Conservation (phyloP, 2,329 filamentous ascomycete species). For the Xylaria sp. region DNA sequence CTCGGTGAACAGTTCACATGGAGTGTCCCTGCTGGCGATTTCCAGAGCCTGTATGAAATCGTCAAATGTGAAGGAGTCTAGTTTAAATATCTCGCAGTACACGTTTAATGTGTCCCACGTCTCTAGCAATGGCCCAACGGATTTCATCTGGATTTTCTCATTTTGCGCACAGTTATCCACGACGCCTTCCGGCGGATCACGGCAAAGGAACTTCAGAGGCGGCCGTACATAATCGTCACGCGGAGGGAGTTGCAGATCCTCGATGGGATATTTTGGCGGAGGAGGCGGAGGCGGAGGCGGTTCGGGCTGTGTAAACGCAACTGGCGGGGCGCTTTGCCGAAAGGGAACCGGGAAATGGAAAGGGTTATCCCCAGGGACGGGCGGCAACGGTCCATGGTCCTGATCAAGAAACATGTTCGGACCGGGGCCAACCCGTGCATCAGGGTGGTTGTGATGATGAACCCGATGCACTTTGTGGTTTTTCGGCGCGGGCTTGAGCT, state of each 20-base stretch:
- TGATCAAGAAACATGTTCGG: conserved; percentile 50
- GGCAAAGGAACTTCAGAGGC: conserved; percentile 78
- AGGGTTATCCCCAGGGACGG: conserved; percentile 57
- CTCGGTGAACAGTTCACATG: conserved; percentile 88
- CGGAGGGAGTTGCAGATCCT: conserved; percentile 85
- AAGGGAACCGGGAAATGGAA: conserved; percentile 58
- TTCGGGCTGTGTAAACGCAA: conserved; percentile 54
- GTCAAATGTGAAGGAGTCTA: conserved; percentile 98
- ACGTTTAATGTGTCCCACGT: conserved; percentile 98
- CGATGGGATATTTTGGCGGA: conserved; percentile 91
- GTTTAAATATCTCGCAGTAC: conserved; percentile 92
- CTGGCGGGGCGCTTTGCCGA: conserved; percentile 56
- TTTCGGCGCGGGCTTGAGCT: conserved; percentile 79
- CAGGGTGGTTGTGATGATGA: conserved; percentile 54
- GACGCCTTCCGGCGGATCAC: conserved; percentile 65
- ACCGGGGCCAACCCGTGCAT: conserved; percentile 52
- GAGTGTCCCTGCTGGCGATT: conserved; percentile 75
- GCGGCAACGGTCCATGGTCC: conserved; percentile 53
- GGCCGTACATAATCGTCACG: conserved; percentile 75
- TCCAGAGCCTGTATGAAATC: conserved; percentile 91
- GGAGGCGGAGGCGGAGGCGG: conserved; percentile 72
- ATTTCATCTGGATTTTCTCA: conserved; percentile 79
- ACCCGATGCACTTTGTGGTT: conserved; percentile 69
- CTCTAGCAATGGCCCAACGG: conserved; percentile 85
- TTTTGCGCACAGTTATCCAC: conserved; percentile 59